Evolutionary conservation across 2,329 filamentous ascomycete genomes (phyloP).

Genomic region (Pyricularia sp.): DNA sequence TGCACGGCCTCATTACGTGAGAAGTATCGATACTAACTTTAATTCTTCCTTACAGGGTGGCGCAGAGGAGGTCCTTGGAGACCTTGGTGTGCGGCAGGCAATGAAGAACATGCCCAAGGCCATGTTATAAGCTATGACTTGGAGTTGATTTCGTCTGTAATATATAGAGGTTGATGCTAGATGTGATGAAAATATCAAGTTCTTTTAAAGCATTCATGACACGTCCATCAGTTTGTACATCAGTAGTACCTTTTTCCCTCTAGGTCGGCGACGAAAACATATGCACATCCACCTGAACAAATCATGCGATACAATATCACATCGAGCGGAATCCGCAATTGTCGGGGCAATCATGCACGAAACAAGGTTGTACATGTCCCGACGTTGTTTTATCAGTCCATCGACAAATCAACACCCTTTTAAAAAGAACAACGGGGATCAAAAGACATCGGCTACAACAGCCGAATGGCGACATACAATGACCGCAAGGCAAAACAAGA

Average conservation of each 20-base stretch:
- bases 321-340: background rate
- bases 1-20: background rate
- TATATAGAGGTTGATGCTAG: background rate
- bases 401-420: background rate
- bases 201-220: background rate
- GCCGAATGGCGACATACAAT: background rate
- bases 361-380: no score
- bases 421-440: background rate
- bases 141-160: background rate
- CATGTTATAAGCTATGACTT: constrained; percentile 48
- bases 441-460: background rate
- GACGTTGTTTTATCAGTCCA: background rate
- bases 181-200: background rate
- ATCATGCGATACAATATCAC: background rate
- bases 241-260: no score
- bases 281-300: no score
- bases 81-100: constrained; percentile 75
- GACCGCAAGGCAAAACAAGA: background rate
- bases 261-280: background rate
- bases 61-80: constrained; percentile 73
- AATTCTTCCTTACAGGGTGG: constrained; percentile 41
- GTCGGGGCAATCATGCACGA: background rate
- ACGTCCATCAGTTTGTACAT: background rate
- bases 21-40: background rate
- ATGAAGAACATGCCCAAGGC: constrained; percentile 79